These are phyloP conservation scores for Rhinocladiella similis DNA, from an alignment of 2,329 filamentous ascomycete species.

Conservation along the genomic window DNA sequence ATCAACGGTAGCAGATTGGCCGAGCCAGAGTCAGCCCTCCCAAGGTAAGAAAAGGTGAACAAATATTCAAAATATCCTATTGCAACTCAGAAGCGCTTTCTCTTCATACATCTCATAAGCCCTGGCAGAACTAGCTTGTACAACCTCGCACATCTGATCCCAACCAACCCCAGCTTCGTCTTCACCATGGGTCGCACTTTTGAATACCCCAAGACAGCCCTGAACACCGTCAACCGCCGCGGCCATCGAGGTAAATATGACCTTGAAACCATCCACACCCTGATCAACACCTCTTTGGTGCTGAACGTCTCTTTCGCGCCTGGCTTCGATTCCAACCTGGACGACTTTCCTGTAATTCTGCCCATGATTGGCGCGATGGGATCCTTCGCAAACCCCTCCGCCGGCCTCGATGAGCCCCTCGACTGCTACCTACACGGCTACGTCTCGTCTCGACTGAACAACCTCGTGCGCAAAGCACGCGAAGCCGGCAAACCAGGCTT, in stretches of 20 bases:
- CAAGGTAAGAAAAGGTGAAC: not conserved
- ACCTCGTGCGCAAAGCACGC: slow-evolving; percentile 51
- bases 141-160: no score
- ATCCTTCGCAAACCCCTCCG: slow-evolving; percentile 63
- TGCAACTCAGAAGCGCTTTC: no score
- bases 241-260: slow-evolving; percentile 69
- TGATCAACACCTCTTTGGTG: slow-evolving; percentile 70
- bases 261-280: slow-evolving; percentile 67
- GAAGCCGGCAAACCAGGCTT: slow-evolving; percentile 49
- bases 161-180: not conserved
- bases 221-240: slow-evolving; percentile 67
- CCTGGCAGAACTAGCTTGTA: no score
- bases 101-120: no score
- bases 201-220: slow-evolving; percentile 60
- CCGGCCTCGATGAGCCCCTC: slow-evolving; percentile 61
- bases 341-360: slow-evolving; percentile 72
- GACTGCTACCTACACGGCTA: slow-evolving; percentile 83
- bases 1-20: not conserved
- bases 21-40: not conserved
- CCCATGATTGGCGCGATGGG: slow-evolving; percentile 85
- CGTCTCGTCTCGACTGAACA: slow-evolving; percentile 74
- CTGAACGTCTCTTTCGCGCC: slow-evolving; percentile 76
- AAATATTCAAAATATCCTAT: no score
- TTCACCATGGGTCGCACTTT: not conserved
- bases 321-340: slow-evolving; percentile 42